Percentiles rank a stretch among this genome's conserved stretches.
Evolutionary conservation across 2,329 filamentous ascomycete genomes (phyloP).

Genomic region (Ilyonectria robusta): DNA sequence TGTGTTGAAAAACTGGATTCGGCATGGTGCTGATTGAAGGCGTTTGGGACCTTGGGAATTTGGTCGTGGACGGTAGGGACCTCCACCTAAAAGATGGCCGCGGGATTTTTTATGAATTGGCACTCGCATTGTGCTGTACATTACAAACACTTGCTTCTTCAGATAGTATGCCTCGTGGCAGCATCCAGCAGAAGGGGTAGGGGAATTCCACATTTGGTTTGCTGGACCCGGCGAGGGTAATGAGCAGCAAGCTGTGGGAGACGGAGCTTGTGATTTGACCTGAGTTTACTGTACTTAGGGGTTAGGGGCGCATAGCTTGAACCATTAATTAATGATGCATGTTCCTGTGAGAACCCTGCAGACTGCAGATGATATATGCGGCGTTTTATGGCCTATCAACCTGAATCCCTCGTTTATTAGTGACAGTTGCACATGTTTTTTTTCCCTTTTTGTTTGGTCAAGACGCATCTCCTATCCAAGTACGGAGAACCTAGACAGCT

Average conservation of each 20-base stretch:
- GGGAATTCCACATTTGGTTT: slow-evolving; percentile 15
- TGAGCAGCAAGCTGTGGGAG: not conserved
- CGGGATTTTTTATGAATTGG: slow-evolving; percentile 46
- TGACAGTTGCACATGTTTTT: not conserved
- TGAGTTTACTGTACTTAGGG: not conserved
- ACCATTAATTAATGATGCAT: not conserved
- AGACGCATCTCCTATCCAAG: not conserved
- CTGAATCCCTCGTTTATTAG: not conserved
- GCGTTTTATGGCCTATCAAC: not conserved
- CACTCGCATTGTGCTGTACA: slow-evolving; percentile 44
- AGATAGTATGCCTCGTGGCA: slow-evolving; percentile 45
- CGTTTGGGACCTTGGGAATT: slow-evolving; percentile 47
- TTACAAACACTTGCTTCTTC: slow-evolving; percentile 39
- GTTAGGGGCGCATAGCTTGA: not conserved
- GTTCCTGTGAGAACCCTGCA: not conserved
- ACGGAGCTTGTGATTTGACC: not conserved
- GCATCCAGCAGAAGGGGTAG: slow-evolving; percentile 28
- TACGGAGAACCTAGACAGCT: not conserved
- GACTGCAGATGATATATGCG: slow-evolving; percentile 2
- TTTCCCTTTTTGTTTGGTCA: too few species aligned
- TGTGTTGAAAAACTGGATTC: slow-evolving; percentile 38
- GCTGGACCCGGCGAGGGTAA: slow-evolving; percentile 14
- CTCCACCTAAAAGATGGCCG: slow-evolving; percentile 51
- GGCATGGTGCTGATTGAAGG: slow-evolving; percentile 49
- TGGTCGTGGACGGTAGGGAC: slow-evolving; percentile 49